Evolutionary conservation across 495 filamentous ascomycete species (phyloP).

Genomic region (Aspergillus avenaceus): DNA sequence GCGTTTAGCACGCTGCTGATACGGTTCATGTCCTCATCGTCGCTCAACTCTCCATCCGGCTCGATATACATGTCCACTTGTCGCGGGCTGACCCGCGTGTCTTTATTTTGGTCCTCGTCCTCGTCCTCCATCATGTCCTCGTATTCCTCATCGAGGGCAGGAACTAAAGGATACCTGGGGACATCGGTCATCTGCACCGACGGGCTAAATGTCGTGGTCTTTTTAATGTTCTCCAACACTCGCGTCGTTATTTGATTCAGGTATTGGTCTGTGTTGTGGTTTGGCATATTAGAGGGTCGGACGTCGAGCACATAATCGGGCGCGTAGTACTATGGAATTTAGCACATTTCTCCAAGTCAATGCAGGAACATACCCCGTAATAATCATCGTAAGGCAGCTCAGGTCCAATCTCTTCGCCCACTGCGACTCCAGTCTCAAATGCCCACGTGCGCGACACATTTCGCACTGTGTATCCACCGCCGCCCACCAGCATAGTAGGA

Average conservation of each 20-base stretch:
- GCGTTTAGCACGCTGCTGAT: not conserved
- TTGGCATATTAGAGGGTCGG: conserved; percentile 98
- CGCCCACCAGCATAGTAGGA: conserved; percentile 87
- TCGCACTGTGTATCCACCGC: conserved; percentile 98
- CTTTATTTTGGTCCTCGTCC: conserved; percentile 87
- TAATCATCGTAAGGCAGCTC: conserved; percentile 95
- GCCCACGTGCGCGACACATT: conserved; percentile 98
- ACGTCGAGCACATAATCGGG: conserved; percentile 96
- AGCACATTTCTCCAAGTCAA: conserved; percentile 4
- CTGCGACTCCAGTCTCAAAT: conserved; percentile 90
- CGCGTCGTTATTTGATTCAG: conserved; percentile 90
- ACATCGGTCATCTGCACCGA: conserved; percentile 94
- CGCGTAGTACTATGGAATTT: conserved; percentile 74
- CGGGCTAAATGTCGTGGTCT: conserved; percentile 73
- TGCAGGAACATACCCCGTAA: conserved; percentile 69
- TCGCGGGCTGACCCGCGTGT: conserved; percentile 76
- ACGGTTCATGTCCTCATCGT: conserved; percentile 62
- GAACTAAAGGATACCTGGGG: conserved; percentile 63
- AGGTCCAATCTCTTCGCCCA: conserved; percentile 71
- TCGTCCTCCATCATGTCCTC: conserved; percentile 84
- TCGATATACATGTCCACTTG: conserved; percentile 75
- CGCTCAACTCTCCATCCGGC: conserved; percentile 69
- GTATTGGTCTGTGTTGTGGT: conserved; percentile 91
- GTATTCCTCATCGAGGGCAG: conserved; percentile 73
- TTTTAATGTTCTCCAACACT: conserved; percentile 88